Evolutionary conservation across 2,329 filamentous ascomycete genomes (phyloP), one percentile per base, ranked within the genome.

Genomic region (Hymenoscyphus albidus): DNA sequence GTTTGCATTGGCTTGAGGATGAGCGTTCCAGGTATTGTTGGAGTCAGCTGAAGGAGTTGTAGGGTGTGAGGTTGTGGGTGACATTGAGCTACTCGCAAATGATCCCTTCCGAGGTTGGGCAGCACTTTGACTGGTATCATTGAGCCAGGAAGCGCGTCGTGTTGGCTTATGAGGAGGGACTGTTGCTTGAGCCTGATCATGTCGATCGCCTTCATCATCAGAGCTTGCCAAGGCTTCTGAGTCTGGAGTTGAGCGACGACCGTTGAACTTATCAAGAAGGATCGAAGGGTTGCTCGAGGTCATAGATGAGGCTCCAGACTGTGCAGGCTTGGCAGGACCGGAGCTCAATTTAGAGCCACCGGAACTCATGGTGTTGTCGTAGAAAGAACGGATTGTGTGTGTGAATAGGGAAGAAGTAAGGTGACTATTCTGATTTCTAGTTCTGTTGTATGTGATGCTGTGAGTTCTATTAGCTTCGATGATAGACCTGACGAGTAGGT

Each of bases 201-300:
- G 80, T 56, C 82, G 82, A 66, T 97, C 90, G 64, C 81, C 84
- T 77, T 99, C 95, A 76, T 98, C 95, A 76, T 98, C 95, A 13
- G 93, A 97, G 70, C 94, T 98, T 61, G 90, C 93, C 65, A 98
- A 81, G 61, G 92, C 94, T 76, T 98, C 94, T 3, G 93, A 97
- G 75, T 98, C 95, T 27, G 94, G 94, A 1, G 94, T 97, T 7
- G 92, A 93, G 62, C 91, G 90, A 71, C 93, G 87, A 63, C 88
- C 84, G 72, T 91, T 90, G 59, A 89, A 82, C 76, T 93, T 95
- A 60, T 94, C 91, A 40, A 92, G 82, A 58, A 91, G 79, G 48
- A 88, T 80, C 48, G 86, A 86, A 65, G 89, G 86, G 71, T 82
- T 89, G 71, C 78, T 86, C 27, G 85, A 83, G 66, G 80, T 77